phyloP scores from a whole-genome alignment of 805 yeast genomes.

The Ogataea salicorniae region DNA sequence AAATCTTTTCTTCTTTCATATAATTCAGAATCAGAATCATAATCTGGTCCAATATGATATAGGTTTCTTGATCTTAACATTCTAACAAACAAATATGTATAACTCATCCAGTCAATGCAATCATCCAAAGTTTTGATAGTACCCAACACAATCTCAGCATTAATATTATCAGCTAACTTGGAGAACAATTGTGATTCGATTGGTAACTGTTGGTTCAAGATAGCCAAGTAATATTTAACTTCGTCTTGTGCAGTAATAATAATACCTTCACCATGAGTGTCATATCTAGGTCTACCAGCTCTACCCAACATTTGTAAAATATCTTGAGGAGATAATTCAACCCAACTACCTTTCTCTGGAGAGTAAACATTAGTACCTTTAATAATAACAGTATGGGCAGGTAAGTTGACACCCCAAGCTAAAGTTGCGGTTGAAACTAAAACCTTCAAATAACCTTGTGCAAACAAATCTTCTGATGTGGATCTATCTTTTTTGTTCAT shows the following conservation, averaged over 20 bases:
- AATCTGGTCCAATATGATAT: constrained; percentile 71
- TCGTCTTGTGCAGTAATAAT: constrained; percentile 85
- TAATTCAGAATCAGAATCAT: constrained; percentile 46
- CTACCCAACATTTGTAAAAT: constrained; percentile 96
- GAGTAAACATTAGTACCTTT: constrained; percentile 93
- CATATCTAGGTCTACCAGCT: constrained; percentile 96
- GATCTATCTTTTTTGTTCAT: constrained; percentile 66
- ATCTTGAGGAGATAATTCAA: constrained; percentile 90
- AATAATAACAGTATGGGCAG: constrained; percentile 90
- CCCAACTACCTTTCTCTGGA: constrained; percentile 87
- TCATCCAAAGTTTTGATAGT: constrained; percentile 54
- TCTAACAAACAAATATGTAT: constrained; percentile 73
- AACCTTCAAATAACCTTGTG: constrained; percentile 80
- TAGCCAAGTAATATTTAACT: constrained; percentile 81
- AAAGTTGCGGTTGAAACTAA: constrained; percentile 87
- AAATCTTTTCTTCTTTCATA: constrained; percentile 57
- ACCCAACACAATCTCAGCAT: constrained; percentile 84
- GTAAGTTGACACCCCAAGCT: constrained; percentile 96
- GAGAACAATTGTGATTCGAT: constrained; percentile 83
- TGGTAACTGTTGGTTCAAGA: constrained; percentile 86
- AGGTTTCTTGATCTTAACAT: constrained; percentile 68
- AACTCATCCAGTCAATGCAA: constrained; percentile 76
- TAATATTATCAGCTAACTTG: constrained; percentile 64
- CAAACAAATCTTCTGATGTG: constrained; percentile 78
- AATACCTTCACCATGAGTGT: constrained; percentile 87